Evolutionary conservation across 371 early-diverging fungal genomes (phyloP), one percentile per base, ranked within the genome.

Genomic region (Coemansia sp.): DNA sequence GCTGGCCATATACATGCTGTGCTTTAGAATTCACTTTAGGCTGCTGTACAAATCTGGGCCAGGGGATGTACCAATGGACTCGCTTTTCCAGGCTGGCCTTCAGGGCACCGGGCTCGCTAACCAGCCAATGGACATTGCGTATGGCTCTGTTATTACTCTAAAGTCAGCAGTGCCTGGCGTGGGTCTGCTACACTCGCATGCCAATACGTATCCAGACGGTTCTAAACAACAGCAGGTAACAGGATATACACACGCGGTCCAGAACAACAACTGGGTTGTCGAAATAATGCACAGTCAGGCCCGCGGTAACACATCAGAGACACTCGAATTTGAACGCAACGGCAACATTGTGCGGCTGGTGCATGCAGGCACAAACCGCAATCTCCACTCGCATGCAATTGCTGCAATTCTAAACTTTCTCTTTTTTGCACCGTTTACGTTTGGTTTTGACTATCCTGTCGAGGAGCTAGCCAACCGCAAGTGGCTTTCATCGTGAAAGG

Each of bases 21-120:
- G 88, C 31, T 99, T 99, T 81, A 83, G 80, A 47, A 62, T 97
- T 5, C 99, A 99, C 81, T 99, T 99, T 78, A 81, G 84, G 39
- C 84, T 99, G 48, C 85, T 99, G 26, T 90, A 87, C 72, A 85
- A 85, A 58, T 89, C 89, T 66, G 98, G 99, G 1, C 81, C 91
- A 10, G 99, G 99, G 18, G 99, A 99, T 82, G 94, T 95, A 8
- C 94, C 94, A 64, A 99, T 99, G 99, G 93, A 95, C 77, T 95
- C 96, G 6, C 80, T 97, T 16, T 99, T 99, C 83, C 99, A 99
- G 77, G 92, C 97, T 2, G 85, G 88, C 5, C 83, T 99, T n/a
- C 69, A 83, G 37, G 98, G 97, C 14, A 97, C 86, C 79, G 82
- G 84, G 29, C 88, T 98, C 57, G 72, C 80, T 31, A 71, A 85